phyloP scores from a whole-genome alignment of 1,139 yeast species.

The Saccharomyces hybrid region DNA sequence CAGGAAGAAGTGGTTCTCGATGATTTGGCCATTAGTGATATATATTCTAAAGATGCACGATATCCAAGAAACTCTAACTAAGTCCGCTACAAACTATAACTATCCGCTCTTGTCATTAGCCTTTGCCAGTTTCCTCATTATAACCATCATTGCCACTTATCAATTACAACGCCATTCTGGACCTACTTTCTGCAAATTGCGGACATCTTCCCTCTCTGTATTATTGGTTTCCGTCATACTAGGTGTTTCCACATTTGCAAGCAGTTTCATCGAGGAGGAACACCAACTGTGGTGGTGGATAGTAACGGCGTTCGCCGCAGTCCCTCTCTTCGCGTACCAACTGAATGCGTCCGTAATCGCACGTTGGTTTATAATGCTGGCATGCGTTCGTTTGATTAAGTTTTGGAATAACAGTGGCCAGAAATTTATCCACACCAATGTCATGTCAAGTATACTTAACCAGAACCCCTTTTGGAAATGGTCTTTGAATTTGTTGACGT shows the following conservation, averaged over 20 bases:
- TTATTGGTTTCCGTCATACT: slow-evolving; percentile 26
- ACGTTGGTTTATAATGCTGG: slow-evolving; percentile 32
- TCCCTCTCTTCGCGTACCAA: slow-evolving; percentile 2
- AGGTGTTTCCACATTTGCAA: slow-evolving; percentile 58
- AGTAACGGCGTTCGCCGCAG: slow-evolving; percentile 12
- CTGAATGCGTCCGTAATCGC: neutral
- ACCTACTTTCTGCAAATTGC: slow-evolving; percentile 6
- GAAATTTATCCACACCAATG: slow-evolving; percentile 50
- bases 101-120: slow-evolving; percentile 47
- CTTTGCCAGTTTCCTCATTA: slow-evolving; percentile 32
- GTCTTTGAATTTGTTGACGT: slow-evolving; percentile 41
- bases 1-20: slow-evolving; percentile 19
- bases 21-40: slow-evolving; percentile 20
- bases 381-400: slow-evolving; percentile 53
- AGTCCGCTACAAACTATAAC: slow-evolving; percentile 69
- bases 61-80: slow-evolving; percentile 51
- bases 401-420: slow-evolving; percentile 93
- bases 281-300: slow-evolving; percentile 95
- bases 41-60: slow-evolving; percentile 40
- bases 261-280: slow-evolving; percentile 93
- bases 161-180: slow-evolving; percentile 1
- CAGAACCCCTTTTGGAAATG: slow-evolving; percentile 39
- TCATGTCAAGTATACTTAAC: slow-evolving; percentile 35
- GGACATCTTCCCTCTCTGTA: neutral
- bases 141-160: slow-evolving; percentile 25